phyloP scores from a whole-genome alignment of 805 yeast species.

The Barnettozyma botsteinii region DNA sequence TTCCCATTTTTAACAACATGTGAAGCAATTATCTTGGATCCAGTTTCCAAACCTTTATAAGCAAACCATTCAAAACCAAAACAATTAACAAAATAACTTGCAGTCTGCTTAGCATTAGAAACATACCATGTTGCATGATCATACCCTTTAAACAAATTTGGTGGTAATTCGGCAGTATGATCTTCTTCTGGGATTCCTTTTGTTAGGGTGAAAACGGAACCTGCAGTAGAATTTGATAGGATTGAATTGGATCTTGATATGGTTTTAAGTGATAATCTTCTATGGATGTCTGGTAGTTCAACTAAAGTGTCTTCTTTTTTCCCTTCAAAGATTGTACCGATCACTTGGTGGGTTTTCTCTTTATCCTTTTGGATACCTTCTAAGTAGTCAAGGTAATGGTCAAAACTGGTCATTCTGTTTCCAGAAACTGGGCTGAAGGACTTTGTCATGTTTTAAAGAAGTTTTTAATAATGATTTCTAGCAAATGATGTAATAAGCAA shows the following conservation, averaged over 20 bases:
- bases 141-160: conserved; percentile 35
- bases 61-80: conserved; percentile 66
- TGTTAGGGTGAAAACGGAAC: not conserved
- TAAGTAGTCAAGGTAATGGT: conserved; percentile 3
- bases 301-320: not conserved
- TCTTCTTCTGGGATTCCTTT: not conserved
- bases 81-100: conserved; percentile 45
- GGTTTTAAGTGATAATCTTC: not conserved
- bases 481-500: not conserved
- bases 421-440: not conserved
- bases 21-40: conserved; percentile 45
- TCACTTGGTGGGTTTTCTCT: not conserved
- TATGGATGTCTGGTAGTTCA: not conserved
- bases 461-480: too few species aligned
- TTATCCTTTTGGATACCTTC: conserved; percentile 2
- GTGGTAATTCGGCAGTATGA: not conserved
- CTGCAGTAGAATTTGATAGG: not conserved
- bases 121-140: conserved; percentile 67
- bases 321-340: conserved; percentile 3
- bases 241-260: not conserved
- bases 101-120: conserved; percentile 63
- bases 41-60: conserved; percentile 63
- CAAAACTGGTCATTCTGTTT: not conserved
- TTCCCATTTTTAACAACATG: conserved; percentile 58
- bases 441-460: not conserved